Percentiles rank a stretch among this genome's conserved stretches.
These are phyloP conservation scores for Kokia cookei DNA, from an alignment of 441 rosid genomes.

Conservation along the genomic window DNA sequence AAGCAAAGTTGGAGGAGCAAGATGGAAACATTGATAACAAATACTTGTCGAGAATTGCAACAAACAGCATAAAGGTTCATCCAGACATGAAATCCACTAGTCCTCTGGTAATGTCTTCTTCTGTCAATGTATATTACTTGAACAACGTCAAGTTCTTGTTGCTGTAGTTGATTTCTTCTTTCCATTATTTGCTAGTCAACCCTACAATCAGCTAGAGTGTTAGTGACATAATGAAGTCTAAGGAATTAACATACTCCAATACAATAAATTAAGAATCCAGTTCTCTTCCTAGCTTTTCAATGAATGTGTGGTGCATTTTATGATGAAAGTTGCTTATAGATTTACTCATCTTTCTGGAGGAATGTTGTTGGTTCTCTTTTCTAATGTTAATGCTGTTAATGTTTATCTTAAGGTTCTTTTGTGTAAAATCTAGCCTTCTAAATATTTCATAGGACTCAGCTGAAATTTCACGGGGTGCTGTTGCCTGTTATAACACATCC, in stretches of 20 bases:
- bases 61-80: constrained; percentile 11
- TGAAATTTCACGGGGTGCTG: neutral
- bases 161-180: neutral
- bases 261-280: neutral
- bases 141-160: neutral
- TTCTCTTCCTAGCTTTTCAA: neutral
- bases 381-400: neutral
- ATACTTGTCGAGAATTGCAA: constrained; percentile 11
- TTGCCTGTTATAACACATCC: neutral
- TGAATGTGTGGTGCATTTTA: neutral
- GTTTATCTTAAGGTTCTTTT: neutral
- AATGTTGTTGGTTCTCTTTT: neutral
- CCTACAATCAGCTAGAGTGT: neutral
- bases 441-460: neutral
- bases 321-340: neutral
- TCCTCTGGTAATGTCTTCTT: constrained; percentile 25
- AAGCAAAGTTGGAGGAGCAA: constrained; percentile 19
- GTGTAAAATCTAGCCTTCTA: neutral
- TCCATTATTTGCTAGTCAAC: neutral
- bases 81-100: constrained; percentile 27
- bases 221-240: neutral
- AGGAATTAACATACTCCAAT: neutral
- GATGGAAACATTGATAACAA: constrained; percentile 22
- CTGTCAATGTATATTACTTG: constrained; percentile 1
- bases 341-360: neutral